A percentile compares a stretch with the other conserved stretches of the same genome.
These are phyloP conservation scores for Acacia concinna DNA, from an alignment of 331 rosid species.

Conservation along the genomic window DNA sequence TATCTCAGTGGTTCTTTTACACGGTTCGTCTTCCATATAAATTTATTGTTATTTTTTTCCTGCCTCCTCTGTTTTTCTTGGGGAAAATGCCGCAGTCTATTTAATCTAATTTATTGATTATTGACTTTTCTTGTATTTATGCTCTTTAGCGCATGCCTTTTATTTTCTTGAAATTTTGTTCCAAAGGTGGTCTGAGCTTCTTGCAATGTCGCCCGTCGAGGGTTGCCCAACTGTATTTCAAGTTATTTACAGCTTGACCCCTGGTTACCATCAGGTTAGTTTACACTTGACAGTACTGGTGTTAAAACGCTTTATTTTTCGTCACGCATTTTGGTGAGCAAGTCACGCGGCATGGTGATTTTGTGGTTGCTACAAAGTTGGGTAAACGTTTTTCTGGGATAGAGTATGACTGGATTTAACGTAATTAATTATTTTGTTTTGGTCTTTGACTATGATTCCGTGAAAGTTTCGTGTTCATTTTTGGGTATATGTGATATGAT, in stretches of 20 bases:
- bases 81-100: conserved; percentile 18
- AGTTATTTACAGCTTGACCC: conserved; percentile 77
- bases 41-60: conserved; percentile 4
- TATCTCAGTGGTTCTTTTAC: conserved; percentile 88
- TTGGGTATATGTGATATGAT: background rate
- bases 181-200: conserved; percentile 91
- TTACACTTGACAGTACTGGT: conserved; percentile 25
- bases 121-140: conserved; percentile 19
- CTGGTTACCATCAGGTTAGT: conserved; percentile 93
- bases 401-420: background rate
- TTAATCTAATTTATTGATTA: conserved; percentile 5
- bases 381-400: background rate
- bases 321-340: background rate
- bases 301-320: background rate
- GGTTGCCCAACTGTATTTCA: conserved; percentile 95
- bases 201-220: conserved; percentile 90
- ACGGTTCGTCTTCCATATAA: conserved; percentile 41
- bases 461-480: conserved; percentile 8
- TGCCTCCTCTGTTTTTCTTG: background rate
- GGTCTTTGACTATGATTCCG: background rate
- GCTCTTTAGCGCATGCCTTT: background rate
- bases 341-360: background rate
- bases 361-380: background rate
- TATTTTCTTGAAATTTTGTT: conserved; percentile 2
- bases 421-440: background rate